Conservation (phyloP, 169 alveolate species). For the Plasmodium gallinaceum region DNA sequence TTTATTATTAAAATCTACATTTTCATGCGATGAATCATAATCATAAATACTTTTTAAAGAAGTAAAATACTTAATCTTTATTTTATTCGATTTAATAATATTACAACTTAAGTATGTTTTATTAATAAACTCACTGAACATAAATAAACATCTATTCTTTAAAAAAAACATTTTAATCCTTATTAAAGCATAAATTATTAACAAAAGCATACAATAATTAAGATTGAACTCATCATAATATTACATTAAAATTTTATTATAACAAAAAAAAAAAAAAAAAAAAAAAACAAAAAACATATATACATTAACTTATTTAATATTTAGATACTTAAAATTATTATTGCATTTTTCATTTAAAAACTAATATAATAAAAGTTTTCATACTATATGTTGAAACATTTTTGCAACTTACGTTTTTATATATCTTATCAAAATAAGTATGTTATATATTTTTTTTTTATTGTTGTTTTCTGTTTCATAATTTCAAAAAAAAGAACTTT, state of each 20-base stretch:
- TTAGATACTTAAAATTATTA: too few species aligned
- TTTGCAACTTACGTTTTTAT: too few species aligned
- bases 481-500: too few species aligned
- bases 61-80: conserved; percentile 19
- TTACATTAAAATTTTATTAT: not conserved
- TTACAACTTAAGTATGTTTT: conserved; percentile 1
- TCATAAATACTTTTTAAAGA: conserved; percentile 58
- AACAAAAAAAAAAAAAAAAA: not conserved
- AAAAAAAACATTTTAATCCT: conserved; percentile 3
- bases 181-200: not conserved
- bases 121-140: conserved; percentile 2
- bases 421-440: too few species aligned
- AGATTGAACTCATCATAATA: too few species aligned
- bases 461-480: too few species aligned
- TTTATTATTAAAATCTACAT: not conserved
- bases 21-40: conserved; percentile 3
- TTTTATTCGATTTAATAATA: not conserved
- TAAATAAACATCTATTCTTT: conserved; percentile 7
- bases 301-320: not conserved
- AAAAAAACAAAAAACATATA: not conserved
- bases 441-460: not conserved
- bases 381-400: too few species aligned
- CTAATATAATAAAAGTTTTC: too few species aligned
- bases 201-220: not conserved
- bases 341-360: not conserved